phyloP scores from a whole-genome alignment of 2,329 filamentous ascomycete genomes.

The Arthroderma uncinatum region DNA sequence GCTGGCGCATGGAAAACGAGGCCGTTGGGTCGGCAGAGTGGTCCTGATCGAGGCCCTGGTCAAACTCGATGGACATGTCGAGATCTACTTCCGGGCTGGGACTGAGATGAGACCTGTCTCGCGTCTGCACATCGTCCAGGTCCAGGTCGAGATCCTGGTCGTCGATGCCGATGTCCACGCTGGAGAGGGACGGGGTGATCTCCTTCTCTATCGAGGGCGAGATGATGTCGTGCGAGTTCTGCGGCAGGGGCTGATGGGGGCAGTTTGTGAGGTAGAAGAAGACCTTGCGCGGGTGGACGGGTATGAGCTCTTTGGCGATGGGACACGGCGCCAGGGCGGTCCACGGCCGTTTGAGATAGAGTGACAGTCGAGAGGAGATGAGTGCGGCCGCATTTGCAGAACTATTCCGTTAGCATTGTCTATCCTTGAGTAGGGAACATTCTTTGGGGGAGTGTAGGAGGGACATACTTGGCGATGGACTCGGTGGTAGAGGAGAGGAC shows the following conservation, averaged over 20 bases:
- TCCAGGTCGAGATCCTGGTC: slow-evolving; percentile 65
- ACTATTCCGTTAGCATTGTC: slow-evolving; percentile 42
- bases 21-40: neutral
- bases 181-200: slow-evolving; percentile 75
- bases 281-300: slow-evolving; percentile 82
- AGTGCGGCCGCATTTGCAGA: slow-evolving; percentile 93
- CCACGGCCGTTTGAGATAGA: slow-evolving; percentile 83
- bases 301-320: slow-evolving; percentile 82
- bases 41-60: slow-evolving; percentile 39
- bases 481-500: slow-evolving; percentile 65
- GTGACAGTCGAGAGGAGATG: slow-evolving; percentile 80
- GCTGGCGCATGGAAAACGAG: slow-evolving; percentile 9
- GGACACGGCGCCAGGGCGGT: slow-evolving; percentile 69
- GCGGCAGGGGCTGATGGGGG: slow-evolving; percentile 69
- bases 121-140: slow-evolving; percentile 48
- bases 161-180: slow-evolving; percentile 43
- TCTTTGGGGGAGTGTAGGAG: slow-evolving; percentile 8
- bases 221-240: slow-evolving; percentile 45
- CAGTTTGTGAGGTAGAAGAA: slow-evolving; percentile 94
- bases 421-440: no score
- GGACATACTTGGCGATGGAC: slow-evolving; percentile 79
- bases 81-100: slow-evolving; percentile 90
- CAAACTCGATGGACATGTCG: slow-evolving; percentile 68
- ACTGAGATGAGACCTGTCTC: slow-evolving; percentile 57
- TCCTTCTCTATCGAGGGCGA: slow-evolving; percentile 46